A percentile compares a stretch with the other conserved stretches of the same genome.
Evolutionary conservation across 768 basidiomycete species (phyloP).

Genomic region (Agaricus blazei): DNA sequence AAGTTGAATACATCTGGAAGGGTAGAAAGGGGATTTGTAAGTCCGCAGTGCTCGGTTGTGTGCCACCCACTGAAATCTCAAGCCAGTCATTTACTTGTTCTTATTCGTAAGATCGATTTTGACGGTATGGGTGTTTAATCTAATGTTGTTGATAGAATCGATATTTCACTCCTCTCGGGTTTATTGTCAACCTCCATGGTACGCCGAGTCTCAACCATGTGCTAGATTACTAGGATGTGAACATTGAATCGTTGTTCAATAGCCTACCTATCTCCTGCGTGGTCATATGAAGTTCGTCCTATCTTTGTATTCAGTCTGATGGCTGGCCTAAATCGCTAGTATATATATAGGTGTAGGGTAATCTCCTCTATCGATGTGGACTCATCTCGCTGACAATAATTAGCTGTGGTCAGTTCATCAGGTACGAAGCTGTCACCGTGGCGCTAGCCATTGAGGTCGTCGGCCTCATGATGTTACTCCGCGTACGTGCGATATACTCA

Average conservation of each 20-base stretch:
- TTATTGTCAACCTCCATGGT: conserved; percentile 53
- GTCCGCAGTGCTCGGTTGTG: conserved; percentile 13
- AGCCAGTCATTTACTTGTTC: conserved; percentile 37
- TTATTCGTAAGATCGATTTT: conserved; percentile 27
- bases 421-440: conserved; percentile 47
- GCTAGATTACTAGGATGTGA: neutral
- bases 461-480: conserved; percentile 54
- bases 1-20: conserved; percentile 53
- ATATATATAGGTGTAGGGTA: too few relatives aligned
- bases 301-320: too few relatives aligned
- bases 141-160: conserved; percentile 40
- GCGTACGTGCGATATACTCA: conserved; percentile 38
- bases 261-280: conserved; percentile 40
- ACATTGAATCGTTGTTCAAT: neutral
- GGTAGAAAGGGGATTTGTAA: conserved; percentile 40
- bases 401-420: conserved; percentile 43
- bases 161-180: conserved; percentile 58
- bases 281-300: conserved; percentile 30
- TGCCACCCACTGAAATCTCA: too few relatives aligned
- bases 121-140: too few relatives aligned
- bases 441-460: conserved; percentile 4
- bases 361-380: too few relatives aligned
- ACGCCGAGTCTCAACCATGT: neutral
- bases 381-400: neutral
- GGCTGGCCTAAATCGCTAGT: too few relatives aligned